Conservation (phyloP, 2,329 filamentous ascomycete genomes). For the Colletotrichum agaves region DNA sequence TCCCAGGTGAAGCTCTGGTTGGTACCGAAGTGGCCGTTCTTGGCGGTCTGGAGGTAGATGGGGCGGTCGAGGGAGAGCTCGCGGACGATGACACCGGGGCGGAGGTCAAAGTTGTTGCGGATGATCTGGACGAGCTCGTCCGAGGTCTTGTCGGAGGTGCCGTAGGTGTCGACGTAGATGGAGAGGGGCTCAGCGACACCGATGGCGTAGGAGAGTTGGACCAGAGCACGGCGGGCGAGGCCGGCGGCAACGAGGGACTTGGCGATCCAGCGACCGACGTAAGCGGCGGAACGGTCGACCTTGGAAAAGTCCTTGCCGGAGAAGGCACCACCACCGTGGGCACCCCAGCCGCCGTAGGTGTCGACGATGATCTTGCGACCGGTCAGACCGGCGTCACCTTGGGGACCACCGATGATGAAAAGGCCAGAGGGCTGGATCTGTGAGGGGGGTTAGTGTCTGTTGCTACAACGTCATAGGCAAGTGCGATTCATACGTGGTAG, state of each 20-base stretch:
- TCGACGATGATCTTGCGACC: constrained; percentile 99
- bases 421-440: constrained; percentile 95
- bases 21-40: constrained; percentile 98
- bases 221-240: constrained; percentile 90
- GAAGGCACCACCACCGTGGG: constrained; percentile 99
- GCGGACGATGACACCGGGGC: constrained; percentile 98
- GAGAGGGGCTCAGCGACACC: constrained; percentile 98
- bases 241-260: constrained; percentile 94
- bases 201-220: constrained; percentile 99
- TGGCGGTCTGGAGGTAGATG: constrained; percentile 98
- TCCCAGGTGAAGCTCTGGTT: constrained; percentile 99
- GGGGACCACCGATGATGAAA: constrained; percentile 99
- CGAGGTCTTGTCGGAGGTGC: constrained; percentile 88
- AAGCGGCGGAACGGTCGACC: constrained; percentile 98
- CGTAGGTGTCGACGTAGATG: constrained; percentile 97
- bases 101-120: constrained; percentile 94
- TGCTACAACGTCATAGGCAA: background rate
- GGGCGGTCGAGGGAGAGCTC: constrained; percentile 95
- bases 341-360: constrained; percentile 99
- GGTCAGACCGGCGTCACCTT: constrained; percentile 98
- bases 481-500: constrained; percentile 80
- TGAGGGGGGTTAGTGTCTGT: constrained; percentile 46
- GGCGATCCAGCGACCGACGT: constrained; percentile 97
- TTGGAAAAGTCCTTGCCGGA: constrained; percentile 99
- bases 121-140: constrained; percentile 97